Base-by-base conservation (phyloP, 2,329 filamentous ascomycete species). In the Clonostachys solani region DNA sequence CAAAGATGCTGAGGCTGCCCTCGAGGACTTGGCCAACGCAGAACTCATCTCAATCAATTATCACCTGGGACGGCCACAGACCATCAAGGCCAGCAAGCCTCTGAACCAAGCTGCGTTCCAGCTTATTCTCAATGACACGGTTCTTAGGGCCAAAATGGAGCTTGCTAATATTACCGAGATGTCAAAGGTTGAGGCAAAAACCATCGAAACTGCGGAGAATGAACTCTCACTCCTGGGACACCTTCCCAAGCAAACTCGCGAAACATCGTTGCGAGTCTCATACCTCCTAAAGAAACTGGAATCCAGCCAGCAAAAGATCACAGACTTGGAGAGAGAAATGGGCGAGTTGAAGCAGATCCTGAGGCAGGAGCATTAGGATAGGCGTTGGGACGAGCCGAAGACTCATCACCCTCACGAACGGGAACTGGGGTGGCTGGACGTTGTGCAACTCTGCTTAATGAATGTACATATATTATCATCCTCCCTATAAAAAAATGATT, bases 51-150 rank as follows among this genome's bases (percentile, higher is more conserved):
- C 83, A 2, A 83, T 97, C 45, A 78, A 79, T 23, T 82, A 82
- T 5, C 71, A 77, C 44, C 86, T 87, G 42, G 92, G 94, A 1
- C 84, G 91, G 0, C 92, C 94, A 1, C 81, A 84, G 48, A 75
- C 74, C 33, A 87, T 97, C 63, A 84, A 78, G 46, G 86, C 90
- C 0, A 91, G 91, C 18, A 90, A 89, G 60, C 92, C 92, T 0
- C 86, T 97, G 23, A 95, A 92, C 65, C 82, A 84, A 49, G 83
- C 92, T 2, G 92, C 92, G 0, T 97, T 97, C 69, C 76, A 78
- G 50, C 74, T 80, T 36, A 70, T 96, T 36, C 77, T 83, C 0
- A 69, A 80, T 42, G 92, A 96, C 60, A 73, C 76, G 7, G 89
- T 90, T 1, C 73, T 96, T 40, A 76, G 77, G 40, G 85, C 87